Base-by-base conservation (phyloP, 192 early-diverging fungal species). In the Rhizophlyctis rosea region DNA sequence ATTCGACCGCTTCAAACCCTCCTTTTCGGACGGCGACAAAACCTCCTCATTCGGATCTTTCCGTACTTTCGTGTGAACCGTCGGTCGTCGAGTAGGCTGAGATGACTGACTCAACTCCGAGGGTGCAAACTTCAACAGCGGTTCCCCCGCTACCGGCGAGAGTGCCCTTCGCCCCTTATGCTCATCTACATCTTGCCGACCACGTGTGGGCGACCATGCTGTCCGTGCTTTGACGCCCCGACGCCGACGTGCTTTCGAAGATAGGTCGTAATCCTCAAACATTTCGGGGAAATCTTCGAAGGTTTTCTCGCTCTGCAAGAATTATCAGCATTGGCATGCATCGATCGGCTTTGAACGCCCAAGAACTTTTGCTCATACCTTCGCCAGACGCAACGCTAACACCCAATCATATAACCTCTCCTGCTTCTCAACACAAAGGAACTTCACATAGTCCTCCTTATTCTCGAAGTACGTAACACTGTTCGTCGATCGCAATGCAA, bases 401-500 rank as follows among this genome's bases (percentile, higher is more conserved):
- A 90, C 78, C 90, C 90, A 91, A 68, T 90, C 86, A 56, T 80
- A 80, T 50, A 89, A 69, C 21, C 81, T 79, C 21, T 86, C 88
- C 18, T 79, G 61, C 44, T 77, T 73, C 4, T 89, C 87, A 0
- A 82, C 81, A 57, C 87, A 86, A n/a, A 91, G 57, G 64, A 79
- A 88, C 47, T 84, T 79, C 32, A 90, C 79, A 54, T 93, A 94
- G 65, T 96, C 92, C 27, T 85, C 77, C 50, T 91, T 85, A 66
- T 87, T 90, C 67, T 94, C 89, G 77, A 92, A 94, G 64, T 88
- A 81, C 29, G 83, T 76, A 28, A 88, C 72, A 64, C 77, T 84
- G 65, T 90, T 81, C 52, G 89, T 88, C 0, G 91, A 90, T 72
- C 91, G 87, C 9, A 96, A 75, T 0, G 86, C 90, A 82, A 96